Percentiles rank a stretch among this genome's conserved stretches.
Evolutionary conservation across 2,329 filamentous ascomycete species (phyloP).

Genomic region (Calonectria hongkongensis): DNA sequence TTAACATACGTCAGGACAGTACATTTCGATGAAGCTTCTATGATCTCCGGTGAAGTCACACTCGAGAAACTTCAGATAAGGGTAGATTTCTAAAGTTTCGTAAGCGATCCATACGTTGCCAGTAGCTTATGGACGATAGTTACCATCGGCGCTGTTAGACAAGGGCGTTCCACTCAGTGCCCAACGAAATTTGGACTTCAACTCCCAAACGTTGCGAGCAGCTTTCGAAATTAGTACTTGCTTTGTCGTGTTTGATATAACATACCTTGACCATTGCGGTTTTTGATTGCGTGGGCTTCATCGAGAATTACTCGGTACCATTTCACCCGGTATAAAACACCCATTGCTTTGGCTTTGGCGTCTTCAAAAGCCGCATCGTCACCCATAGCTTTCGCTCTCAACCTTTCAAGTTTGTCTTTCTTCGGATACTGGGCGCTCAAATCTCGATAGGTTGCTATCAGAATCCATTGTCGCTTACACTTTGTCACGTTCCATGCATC

Average conservation of each 20-base stretch:
- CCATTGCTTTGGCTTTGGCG: slow-evolving; percentile 63
- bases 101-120: not conserved
- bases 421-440: slow-evolving; percentile 46
- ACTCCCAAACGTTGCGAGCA: slow-evolving; percentile 48
- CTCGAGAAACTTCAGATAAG: slow-evolving; percentile 59
- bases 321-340: slow-evolving; percentile 54
- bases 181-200: slow-evolving; percentile 59
- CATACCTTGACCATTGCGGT: slow-evolving; percentile 60
- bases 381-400: not conserved
- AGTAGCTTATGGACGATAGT: not conserved
- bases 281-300: slow-evolving; percentile 75
- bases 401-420: rapidly evolving
- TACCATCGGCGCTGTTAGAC: slow-evolving; percentile 57
- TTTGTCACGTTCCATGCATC: no score
- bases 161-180: slow-evolving; percentile 61
- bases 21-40: slow-evolving; percentile 43
- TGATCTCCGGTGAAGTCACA: slow-evolving; percentile 39
- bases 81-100: slow-evolving; percentile 58
- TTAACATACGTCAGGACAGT: slow-evolving; percentile 43
- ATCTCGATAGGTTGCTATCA: slow-evolving; percentile 57
- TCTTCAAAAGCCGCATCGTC: slow-evolving; percentile 50
- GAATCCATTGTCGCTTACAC: no score
- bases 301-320: slow-evolving; percentile 74
- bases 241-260: not conserved
- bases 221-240: slow-evolving; percentile 37